Evolutionary conservation across 768 basidiomycete species (phyloP), one percentile per base, ranked within the genome.

Genomic region (Lactarius trivialis): DNA sequence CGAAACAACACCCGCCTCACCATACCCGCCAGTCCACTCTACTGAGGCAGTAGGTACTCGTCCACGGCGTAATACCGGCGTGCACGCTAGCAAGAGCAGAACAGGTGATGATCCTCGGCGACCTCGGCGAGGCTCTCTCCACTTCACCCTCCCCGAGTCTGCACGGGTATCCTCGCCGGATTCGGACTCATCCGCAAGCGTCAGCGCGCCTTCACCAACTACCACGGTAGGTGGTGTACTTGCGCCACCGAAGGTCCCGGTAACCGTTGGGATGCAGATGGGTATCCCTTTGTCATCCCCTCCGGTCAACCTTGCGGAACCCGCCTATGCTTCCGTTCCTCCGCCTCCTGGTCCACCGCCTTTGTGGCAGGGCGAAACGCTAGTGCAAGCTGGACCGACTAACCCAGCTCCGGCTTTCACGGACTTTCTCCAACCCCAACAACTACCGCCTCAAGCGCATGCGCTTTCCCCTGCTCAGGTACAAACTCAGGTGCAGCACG

Each of bases 91-190:
- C n/a, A 60, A 57, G 30, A 65, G 41, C 41, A 60, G 48, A 49
- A 58, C 41, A 9, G 50, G 54, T 19, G 64, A 56, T 19, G 60
- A 65, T 32, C 63, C 64, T 4, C 64, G 60, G 1, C 60, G 64
- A 19, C 59, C 65, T 28, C 63, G 58, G 12, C 58, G 63, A 36
- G 60, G 60, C 4, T 65, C 64, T 7, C 8, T 65, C 30, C 61
- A 65, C 12, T 52, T 63, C 28, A 24, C 28, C 39, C 41, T 59
- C 49, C 36, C 62, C 32, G 62, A 60, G 19, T 55, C 62, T 0
- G 48, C 56, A 4, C 58, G 65, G 11, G 63, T 66, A 9, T 57
- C 65, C 9, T 67, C 66, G 21, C 60, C 66, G 8, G 66, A 67
- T 14, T 67, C 66, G 3, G 66, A 67, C 43, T 56, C 66, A 17